Conservation (phyloP, 2,329 filamentous ascomycete species). For the Ploettnerulaceae sp. region DNA sequence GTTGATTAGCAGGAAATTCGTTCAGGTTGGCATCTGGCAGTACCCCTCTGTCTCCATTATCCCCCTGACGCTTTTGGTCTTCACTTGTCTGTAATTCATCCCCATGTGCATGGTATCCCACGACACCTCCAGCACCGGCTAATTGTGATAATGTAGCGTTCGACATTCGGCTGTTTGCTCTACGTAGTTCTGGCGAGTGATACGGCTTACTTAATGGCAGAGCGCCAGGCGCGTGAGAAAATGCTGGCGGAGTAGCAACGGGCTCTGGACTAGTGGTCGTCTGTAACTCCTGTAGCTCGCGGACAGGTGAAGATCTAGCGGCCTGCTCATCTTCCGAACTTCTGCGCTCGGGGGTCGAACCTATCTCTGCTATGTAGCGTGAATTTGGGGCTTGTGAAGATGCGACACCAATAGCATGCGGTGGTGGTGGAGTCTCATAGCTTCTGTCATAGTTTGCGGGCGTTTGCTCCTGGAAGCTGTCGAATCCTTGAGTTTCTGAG, state of each 20-base stretch:
- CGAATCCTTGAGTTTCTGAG: slow-evolving; percentile 31
- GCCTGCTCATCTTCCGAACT: slow-evolving; percentile 54
- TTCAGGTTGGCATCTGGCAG: slow-evolving; percentile 33
- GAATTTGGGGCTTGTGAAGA: slow-evolving; percentile 8
- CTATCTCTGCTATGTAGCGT: slow-evolving; percentile 41
- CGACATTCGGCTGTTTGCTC: slow-evolving; percentile 80
- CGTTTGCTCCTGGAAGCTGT: slow-evolving; percentile 24
- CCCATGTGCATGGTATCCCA: slow-evolving; percentile 38
- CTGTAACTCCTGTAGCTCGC: slow-evolving; percentile 52
- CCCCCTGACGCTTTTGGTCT: slow-evolving; percentile 27
- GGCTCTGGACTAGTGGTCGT: slow-evolving; percentile 60
- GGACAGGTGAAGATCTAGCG: slow-evolving; percentile 38
- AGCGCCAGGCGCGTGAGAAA: slow-evolving; percentile 69
- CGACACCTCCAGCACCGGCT: slow-evolving; percentile 58
- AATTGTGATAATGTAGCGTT: slow-evolving; percentile 76
- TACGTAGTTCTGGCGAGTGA: slow-evolving; percentile 71
- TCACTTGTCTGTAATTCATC: slow-evolving; percentile 20
- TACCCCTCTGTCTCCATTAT: slow-evolving; percentile 39
- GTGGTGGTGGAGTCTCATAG: slow-evolving; percentile 28
- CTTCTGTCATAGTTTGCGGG: slow-evolving; percentile 26
- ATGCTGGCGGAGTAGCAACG: slow-evolving; percentile 72
- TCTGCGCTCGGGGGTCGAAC: slow-evolving; percentile 46
- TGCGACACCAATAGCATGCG: slow-evolving; percentile 21
- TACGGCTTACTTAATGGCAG: slow-evolving; percentile 66
- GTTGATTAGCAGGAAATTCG: slow-evolving; percentile 34